Evolutionary conservation across 306 rosid species (phyloP).

Genomic region (Coriaria nepalensis): DNA sequence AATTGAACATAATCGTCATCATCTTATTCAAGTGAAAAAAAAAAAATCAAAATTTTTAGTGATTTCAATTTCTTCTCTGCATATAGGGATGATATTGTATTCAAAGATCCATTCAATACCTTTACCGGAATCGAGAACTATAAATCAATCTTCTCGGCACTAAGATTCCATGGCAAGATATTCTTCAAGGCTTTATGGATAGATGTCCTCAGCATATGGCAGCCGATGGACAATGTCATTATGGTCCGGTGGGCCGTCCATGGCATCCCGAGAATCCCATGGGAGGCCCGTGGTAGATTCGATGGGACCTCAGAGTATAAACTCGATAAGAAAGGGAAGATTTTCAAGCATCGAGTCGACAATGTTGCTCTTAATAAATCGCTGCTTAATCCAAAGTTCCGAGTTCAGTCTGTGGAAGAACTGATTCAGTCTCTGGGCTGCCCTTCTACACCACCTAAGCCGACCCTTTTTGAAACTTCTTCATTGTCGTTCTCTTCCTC

Average conservation of each 20-base stretch:
- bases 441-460: constrained; percentile 57
- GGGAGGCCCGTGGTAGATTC: constrained; percentile 80
- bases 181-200: constrained; percentile 77
- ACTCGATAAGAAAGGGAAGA: constrained; percentile 81
- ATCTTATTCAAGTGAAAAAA: background rate
- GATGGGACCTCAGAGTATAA: constrained; percentile 83
- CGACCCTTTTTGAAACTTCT: constrained; percentile 59
- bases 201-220: constrained; percentile 58
- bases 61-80: background rate
- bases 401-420: constrained; percentile 41
- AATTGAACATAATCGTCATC: too few species aligned
- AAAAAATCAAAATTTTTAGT: too few species aligned
- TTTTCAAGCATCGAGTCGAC: constrained; percentile 65
- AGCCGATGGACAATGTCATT: constrained; percentile 59
- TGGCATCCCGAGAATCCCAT: constrained; percentile 77
- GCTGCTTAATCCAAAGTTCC: constrained; percentile 29
- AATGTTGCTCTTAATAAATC: constrained; percentile 54
- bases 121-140: constrained; percentile 70
- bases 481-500: constrained; percentile 23
- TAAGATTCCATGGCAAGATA: constrained; percentile 62
- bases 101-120: constrained; percentile 75
- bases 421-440: constrained; percentile 54
- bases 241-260: constrained; percentile 86
- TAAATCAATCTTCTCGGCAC: constrained; percentile 67
- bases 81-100: constrained; percentile 71